Evolutionary conservation across 768 basidiomycete species (phyloP).

Genomic region (Daedaleopsis nitida): DNA sequence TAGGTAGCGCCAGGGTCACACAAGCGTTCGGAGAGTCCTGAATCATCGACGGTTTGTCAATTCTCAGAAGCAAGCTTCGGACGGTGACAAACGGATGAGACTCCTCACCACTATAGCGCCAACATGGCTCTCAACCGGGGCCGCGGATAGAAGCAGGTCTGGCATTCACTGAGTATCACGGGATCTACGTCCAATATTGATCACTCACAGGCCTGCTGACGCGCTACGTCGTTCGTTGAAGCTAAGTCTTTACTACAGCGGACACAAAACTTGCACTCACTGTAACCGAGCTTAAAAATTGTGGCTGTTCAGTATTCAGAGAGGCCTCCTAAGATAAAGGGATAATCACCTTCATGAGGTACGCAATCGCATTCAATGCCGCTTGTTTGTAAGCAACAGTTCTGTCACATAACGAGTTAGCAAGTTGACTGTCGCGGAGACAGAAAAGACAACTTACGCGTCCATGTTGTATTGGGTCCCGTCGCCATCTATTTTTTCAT

Average conservation of each 20-base stretch:
- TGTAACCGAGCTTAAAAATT: conserved; percentile 62
- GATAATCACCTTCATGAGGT: conserved; percentile 59
- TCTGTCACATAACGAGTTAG: conserved; percentile 32
- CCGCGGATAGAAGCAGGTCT: conserved; percentile 71
- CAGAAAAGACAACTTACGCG: conserved; percentile 43
- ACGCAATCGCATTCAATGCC: conserved; percentile 72
- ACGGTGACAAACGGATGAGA: no score
- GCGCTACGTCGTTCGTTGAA: conserved; percentile 42
- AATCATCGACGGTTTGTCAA: background rate
- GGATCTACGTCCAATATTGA: no score
- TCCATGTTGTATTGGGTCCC: conserved; percentile 81
- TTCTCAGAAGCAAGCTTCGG: no score
- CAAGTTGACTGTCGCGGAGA: background rate
- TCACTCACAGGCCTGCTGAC: conserved; percentile 70
- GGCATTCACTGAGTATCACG: background rate
- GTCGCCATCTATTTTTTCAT: conserved; percentile 53
- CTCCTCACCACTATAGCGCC: conserved; percentile 61
- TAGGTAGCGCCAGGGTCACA: conserved; percentile 70
- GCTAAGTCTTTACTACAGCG: background rate
- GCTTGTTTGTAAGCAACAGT: conserved; percentile 83
- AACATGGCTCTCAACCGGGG: conserved; percentile 69
- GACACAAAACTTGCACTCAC: conserved; percentile 39
- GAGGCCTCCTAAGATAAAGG: background rate
- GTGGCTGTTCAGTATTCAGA: background rate
- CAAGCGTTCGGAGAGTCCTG: conserved; percentile 82